phyloP scores from a whole-genome alignment of 768 basidiomycete genomes.

The Cubamyces lactineus region DNA sequence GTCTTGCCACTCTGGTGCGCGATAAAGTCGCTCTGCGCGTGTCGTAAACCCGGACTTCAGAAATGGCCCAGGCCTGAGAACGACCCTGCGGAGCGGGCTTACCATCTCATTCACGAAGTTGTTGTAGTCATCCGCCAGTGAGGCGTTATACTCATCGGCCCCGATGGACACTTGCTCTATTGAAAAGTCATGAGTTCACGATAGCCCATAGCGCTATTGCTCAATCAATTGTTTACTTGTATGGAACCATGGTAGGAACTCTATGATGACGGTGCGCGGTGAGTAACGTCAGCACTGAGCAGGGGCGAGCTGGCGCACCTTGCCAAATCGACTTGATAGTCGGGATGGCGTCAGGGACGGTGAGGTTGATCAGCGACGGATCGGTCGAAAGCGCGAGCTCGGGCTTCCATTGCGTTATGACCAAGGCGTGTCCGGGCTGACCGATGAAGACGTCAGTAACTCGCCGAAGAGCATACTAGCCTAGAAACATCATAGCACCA shows the following conservation, averaged over 20 bases:
- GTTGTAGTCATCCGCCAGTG: constrained; percentile 46
- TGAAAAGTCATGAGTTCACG: background rate
- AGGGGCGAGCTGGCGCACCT: constrained; percentile 31
- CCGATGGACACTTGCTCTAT: constrained; percentile 48
- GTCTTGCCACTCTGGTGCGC: constrained; percentile 37
- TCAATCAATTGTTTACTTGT: constrained; percentile 20
- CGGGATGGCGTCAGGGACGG: constrained; percentile 46
- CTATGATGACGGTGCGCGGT: constrained; percentile 14
- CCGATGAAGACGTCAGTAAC: background rate
- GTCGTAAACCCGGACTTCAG: background rate
- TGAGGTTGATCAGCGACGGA: constrained; percentile 44
- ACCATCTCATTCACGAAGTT: constrained; percentile 48
- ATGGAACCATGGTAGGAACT: constrained; percentile 33
- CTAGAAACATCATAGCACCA: background rate
- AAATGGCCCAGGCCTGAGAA: background rate
- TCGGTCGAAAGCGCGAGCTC: constrained; percentile 41
- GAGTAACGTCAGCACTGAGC: constrained; percentile 11
- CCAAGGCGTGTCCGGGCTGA: constrained; percentile 45
- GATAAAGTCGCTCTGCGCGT: constrained; percentile 36
- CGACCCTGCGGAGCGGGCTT: background rate
- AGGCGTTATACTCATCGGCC: constrained; percentile 45
- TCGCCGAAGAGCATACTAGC: background rate
- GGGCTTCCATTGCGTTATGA: constrained; percentile 50
- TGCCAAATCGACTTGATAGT: constrained; percentile 48
- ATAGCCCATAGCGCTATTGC: background rate